Base-by-base conservation (phyloP, 1,284 basidiomycete genomes). In the Puccinia horiana region DNA sequence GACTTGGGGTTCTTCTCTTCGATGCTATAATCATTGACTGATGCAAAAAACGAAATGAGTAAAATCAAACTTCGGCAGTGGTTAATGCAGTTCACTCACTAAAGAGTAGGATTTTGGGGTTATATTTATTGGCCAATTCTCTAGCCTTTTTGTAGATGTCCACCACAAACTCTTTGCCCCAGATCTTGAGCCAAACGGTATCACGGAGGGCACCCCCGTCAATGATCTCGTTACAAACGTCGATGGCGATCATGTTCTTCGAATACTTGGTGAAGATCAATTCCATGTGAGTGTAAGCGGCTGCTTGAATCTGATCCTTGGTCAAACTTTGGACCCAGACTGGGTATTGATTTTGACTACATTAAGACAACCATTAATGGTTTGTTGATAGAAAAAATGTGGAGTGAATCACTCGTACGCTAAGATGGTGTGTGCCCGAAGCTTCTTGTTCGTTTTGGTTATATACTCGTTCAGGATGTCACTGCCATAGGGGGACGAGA, bases 1-100 rank as follows among this genome's bases (percentile, higher is more conserved):
- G 70, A 73, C 47, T 73, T 73, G 26, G 26, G 18, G 20, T 73
- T 73, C 47, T 52, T 73, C 1, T 37, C 70, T 54, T 73, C 70
- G 44, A 73, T 73, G 11, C 70, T 52, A n/a, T 26, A 73, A 29
- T 73, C 70, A 32, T 73, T 73, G 18, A 73, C 70, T 73, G 47
- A 44, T 35, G 35, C 11, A 26, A 49, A 70, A 44, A 23, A n/a
- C 18, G 5, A 8, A 69, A 16, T 18, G 20, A 44, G 32, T 69
- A 26, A 29, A 5, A 23, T 8, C 40, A 32, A 37, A 49, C 54
- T 6, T 18, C 47, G 29, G 54, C 18, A 29, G 4, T 49, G 44
- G 20, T 20, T 49, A 6, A 18, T 14, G 20, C 16, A 16, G n/a
- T 5, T n/a, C 9, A 73, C 47, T 37, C 23, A 73, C 70, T 49